phyloP scores from a whole-genome alignment of 176 grass and related monocot genomes.

The Thalia dealbata region DNA sequence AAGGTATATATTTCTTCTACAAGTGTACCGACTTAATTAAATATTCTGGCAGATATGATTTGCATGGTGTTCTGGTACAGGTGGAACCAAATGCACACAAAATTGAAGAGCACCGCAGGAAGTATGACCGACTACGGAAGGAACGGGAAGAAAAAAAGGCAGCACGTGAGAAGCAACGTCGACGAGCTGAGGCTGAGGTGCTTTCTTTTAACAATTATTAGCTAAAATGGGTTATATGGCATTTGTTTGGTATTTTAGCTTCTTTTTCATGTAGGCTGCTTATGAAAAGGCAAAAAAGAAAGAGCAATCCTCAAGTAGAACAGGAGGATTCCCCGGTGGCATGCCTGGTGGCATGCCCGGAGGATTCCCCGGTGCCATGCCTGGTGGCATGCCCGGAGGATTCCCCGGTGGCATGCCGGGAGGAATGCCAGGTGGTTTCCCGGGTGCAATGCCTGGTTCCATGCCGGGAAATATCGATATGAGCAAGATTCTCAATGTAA shows the following conservation, averaged over 20 bases:
- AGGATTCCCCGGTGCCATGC: conserved; percentile 21
- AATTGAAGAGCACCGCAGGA: conserved; percentile 80
- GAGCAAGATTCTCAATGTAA: conserved; percentile 86
- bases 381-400: conserved; percentile 23
- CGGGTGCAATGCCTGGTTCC: conserved; percentile 48
- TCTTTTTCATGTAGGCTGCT: conserved; percentile 52
- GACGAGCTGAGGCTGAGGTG: conserved; percentile 73
- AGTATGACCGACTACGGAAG: conserved; percentile 79
- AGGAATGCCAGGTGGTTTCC: conserved; percentile 29
- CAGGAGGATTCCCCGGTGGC: no score
- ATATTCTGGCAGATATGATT: neutral
- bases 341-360: conserved; percentile 32
- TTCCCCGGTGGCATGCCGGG: conserved; percentile 43
- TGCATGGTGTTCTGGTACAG: conserved; percentile 23
- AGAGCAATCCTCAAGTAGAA: conserved; percentile 65
- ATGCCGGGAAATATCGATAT: conserved; percentile 66
- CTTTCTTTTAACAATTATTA: neutral
- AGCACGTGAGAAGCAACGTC: conserved; percentile 62
- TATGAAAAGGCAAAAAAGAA: conserved; percentile 85
- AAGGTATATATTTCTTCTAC: conserved; percentile 34
- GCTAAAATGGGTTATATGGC: neutral
- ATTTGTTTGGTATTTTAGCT: neutral
- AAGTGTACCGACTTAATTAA: neutral
- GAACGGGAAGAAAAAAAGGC: conserved; percentile 77
- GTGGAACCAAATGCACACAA: conserved; percentile 97